Evolutionary conservation across 2,329 filamentous ascomycete genomes (phyloP).

Genomic region (Colletotrichum agaves): DNA sequence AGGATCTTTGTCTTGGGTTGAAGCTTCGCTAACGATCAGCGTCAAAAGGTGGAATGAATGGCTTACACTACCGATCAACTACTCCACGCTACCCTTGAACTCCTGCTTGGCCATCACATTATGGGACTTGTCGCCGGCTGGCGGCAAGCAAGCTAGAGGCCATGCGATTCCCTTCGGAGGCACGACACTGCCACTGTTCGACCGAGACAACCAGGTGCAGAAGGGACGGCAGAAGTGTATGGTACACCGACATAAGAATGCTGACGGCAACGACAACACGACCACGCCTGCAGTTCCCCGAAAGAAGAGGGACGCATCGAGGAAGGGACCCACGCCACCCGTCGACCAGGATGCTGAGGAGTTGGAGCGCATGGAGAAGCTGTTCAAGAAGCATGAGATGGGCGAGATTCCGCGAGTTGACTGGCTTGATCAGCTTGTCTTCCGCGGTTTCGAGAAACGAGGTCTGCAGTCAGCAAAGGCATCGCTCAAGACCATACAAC

Average conservation of each 20-base stretch:
- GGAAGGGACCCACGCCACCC: slow-evolving; percentile 59
- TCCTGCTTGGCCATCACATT: slow-evolving; percentile 91
- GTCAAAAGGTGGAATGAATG: slow-evolving; percentile 88
- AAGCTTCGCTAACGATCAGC: slow-evolving; percentile 23
- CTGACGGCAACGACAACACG: slow-evolving; percentile 85
- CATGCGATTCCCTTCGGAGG: slow-evolving; percentile 94
- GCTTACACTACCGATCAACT: slow-evolving; percentile 87
- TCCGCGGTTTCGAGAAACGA: slow-evolving; percentile 86
- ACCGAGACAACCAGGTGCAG: slow-evolving; percentile 88
- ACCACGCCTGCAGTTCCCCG: slow-evolving; percentile 78
- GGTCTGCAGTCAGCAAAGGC: slow-evolving; percentile 72
- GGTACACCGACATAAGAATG: slow-evolving; percentile 82
- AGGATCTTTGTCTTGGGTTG: not conserved
- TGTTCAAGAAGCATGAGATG: slow-evolving; percentile 99
- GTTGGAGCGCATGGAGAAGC: slow-evolving; percentile 85
- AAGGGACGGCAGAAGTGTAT: slow-evolving; percentile 94
- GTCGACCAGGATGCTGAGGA: slow-evolving; percentile 82
- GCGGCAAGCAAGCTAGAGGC: slow-evolving; percentile 73
- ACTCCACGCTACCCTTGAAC: slow-evolving; percentile 83
- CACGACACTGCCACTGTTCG: slow-evolving; percentile 92
- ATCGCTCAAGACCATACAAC: slow-evolving; percentile 68
- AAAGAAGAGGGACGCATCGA: slow-evolving; percentile 60
- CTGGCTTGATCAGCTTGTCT: slow-evolving; percentile 96
- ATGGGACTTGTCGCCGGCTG: slow-evolving; percentile 91
- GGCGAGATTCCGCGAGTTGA: slow-evolving; percentile 92